A percentile compares a stretch with the other conserved stretches of the same genome.
Evolutionary conservation across 176 grass and related monocot species (phyloP).

Genomic region (Sorghum bicolor): Sorghum_bicolor_NCBIv3 NC_012875.2:43535001-43535500

Average conservation of each 20-base stretch:
- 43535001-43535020: not conserved
- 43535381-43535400: no score
- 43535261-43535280: not conserved
- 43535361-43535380: no score
- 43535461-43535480: not conserved
- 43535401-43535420: no score
- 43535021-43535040: not conserved
- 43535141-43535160: constrained; percentile 91
- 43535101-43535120: constrained; percentile 92
- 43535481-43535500: not conserved
- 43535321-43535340: no score
- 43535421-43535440: no score
- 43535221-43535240: constrained; percentile 6
- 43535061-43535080: not conserved
- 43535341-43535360: no score
- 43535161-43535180: constrained; percentile 74
- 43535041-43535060: not conserved
- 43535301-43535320: not conserved
- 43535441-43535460: not conserved
- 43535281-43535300: not conserved
- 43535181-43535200: constrained; percentile 68
- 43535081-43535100: constrained; percentile 45
- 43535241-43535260: not conserved
- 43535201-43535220: constrained; percentile 11
- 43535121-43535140: constrained; percentile 86